Evolutionary conservation across 192 early-diverging fungal species (phyloP).

Genomic region (Lobosporangium transversale): DNA sequence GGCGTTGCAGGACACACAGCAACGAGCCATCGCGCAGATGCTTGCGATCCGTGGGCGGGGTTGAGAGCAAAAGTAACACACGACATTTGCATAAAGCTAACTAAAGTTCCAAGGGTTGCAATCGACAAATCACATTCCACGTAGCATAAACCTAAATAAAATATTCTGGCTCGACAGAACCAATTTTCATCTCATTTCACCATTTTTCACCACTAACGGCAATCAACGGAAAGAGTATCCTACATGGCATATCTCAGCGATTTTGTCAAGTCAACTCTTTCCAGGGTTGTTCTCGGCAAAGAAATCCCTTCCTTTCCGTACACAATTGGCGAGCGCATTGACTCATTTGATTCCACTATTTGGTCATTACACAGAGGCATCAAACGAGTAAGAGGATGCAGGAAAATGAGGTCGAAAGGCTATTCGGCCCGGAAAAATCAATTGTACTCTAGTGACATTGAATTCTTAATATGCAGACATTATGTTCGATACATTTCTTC

Average conservation of each 20-base stretch:
- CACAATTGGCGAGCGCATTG: conserved; percentile 71
- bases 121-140: too few relatives aligned
- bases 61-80: not conserved
- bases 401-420: too few relatives aligned
- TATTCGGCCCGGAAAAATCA: not conserved
- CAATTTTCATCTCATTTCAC: too few relatives aligned
- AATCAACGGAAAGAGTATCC: too few relatives aligned
- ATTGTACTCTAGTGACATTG: too few relatives aligned
- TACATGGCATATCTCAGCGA: conserved; percentile 48
- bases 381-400: conserved; percentile 73
- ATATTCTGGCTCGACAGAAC: not conserved
- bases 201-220: too few relatives aligned
- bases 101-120: too few relatives aligned
- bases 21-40: conserved; percentile 10
- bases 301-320: conserved; percentile 73
- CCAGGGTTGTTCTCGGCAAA: conserved; percentile 63
- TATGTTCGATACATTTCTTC: too few relatives aligned
- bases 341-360: conserved; percentile 66
- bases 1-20: conserved; percentile 8
- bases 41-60: conserved; percentile 4
- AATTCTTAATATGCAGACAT: too few relatives aligned
- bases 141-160: too few relatives aligned
- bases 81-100: not conserved
- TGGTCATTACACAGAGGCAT: conserved; percentile 73
- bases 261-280: conserved; percentile 58